Percentiles rank a stretch among this genome's conserved stretches.
Conservation (phyloP, 225 moss, liverwort and hornwort genomes). For the Bryum argenteum region DNA sequence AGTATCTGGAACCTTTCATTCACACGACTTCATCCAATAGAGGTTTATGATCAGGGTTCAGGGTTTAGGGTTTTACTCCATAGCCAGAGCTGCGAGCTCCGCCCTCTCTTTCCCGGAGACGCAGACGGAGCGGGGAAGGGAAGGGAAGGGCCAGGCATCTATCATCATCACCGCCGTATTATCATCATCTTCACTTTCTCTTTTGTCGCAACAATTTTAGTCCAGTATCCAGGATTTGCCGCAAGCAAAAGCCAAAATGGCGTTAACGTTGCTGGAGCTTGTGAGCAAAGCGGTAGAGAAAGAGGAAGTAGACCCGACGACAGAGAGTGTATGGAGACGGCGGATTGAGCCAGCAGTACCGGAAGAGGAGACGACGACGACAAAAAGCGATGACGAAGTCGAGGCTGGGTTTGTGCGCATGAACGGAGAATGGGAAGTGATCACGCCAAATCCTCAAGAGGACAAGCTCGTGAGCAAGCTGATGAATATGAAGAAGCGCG, state of each 20-base stretch:
- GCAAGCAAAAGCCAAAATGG: slow-evolving; percentile 30
- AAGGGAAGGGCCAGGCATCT: slow-evolving; percentile 15
- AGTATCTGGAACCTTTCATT: slow-evolving; percentile 18
- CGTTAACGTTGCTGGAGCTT: slow-evolving; percentile 57
- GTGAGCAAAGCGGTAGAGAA: slow-evolving; percentile 43
- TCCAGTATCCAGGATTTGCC: slow-evolving; percentile 6
- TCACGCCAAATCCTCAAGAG: slow-evolving; percentile 25
- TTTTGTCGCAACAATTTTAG: background rate
- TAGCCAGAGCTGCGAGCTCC: slow-evolving; percentile 16
- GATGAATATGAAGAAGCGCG: slow-evolving; percentile 33
- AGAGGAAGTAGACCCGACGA: slow-evolving; percentile 32
- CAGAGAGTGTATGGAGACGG: slow-evolving; percentile 48
- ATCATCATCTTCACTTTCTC: background rate
- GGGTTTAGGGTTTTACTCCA: slow-evolving; percentile 33
- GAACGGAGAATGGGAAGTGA: slow-evolving; percentile 46
- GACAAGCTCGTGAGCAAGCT: slow-evolving; percentile 43
- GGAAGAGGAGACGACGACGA: slow-evolving; percentile 13
- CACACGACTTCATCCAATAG: background rate
- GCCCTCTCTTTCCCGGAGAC: slow-evolving; percentile 18
- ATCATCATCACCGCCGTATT: background rate
- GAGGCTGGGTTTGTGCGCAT: slow-evolving; percentile 52
- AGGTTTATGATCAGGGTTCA: background rate
- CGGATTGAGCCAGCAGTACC: slow-evolving; percentile 42
- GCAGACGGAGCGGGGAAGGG: slow-evolving; percentile 25
- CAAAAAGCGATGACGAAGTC: slow-evolving; percentile 27